These are phyloP conservation scores for Apiospora arundinis DNA, from an alignment of 2,329 filamentous ascomycete species.

Conservation along the genomic window DNA sequence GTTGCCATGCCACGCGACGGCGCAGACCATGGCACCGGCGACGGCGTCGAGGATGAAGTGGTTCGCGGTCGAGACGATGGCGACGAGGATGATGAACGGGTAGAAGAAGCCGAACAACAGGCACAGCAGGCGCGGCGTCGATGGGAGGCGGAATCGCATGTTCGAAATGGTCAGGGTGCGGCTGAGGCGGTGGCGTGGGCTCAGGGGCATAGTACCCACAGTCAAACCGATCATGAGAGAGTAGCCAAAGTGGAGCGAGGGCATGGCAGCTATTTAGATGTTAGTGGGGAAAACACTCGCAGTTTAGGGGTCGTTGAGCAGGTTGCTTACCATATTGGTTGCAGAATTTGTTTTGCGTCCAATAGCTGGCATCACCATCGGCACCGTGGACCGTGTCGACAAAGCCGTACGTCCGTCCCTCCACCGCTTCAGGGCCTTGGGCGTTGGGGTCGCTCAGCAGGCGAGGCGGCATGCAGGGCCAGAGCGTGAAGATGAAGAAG, in stretches of 20 bases:
- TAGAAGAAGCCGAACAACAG: conserved; percentile 64
- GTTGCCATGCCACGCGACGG: conserved; percentile 66
- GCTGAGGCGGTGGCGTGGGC: conserved; percentile 56
- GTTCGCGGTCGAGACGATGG: conserved; percentile 75
- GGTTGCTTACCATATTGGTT: conserved; percentile 70
- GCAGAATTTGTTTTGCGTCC: conserved; percentile 74
- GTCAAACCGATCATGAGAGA: conserved; percentile 75
- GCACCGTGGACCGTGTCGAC: conserved; percentile 64
- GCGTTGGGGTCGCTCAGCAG: conserved; percentile 63
- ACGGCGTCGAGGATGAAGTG: conserved; percentile 76
- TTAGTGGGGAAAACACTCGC: neutral
- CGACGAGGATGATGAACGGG: conserved; percentile 67
- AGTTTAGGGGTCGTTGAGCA: neutral
- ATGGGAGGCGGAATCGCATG: conserved; percentile 22
- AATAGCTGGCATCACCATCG: conserved; percentile 69
- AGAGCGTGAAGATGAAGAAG: conserved; percentile 67
- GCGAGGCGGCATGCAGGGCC: conserved; percentile 69
- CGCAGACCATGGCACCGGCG: conserved; percentile 70
- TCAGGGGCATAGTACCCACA: conserved; percentile 68
- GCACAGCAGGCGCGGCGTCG: conserved; percentile 48
- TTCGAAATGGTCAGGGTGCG: conserved; percentile 41
- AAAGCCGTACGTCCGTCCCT: conserved; percentile 67
- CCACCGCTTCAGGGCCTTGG: conserved; percentile 58
- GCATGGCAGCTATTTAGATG: conserved; percentile 68
- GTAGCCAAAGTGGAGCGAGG: conserved; percentile 78